Percentiles rank a stretch among this genome's conserved stretches.
Evolutionary conservation across 2,329 filamentous ascomycete species (phyloP).

Genomic region (Penicillium corylophilum): DNA sequence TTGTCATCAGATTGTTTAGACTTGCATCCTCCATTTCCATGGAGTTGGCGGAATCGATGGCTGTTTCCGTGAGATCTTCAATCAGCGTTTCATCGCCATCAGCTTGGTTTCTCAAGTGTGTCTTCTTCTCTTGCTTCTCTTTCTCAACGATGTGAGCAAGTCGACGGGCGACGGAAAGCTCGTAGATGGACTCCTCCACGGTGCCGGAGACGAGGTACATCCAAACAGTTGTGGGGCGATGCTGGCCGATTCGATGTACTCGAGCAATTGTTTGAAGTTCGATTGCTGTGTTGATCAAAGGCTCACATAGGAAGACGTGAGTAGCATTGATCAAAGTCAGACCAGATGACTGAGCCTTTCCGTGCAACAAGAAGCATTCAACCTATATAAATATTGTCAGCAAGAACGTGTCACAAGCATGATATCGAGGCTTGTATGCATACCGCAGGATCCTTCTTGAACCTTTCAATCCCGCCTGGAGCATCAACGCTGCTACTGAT

Average conservation of each 20-base stretch:
- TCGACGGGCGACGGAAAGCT: conserved; percentile 75
- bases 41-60: conserved; percentile 80
- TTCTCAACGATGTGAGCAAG: conserved; percentile 69
- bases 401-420: not conserved
- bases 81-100: conserved; percentile 6
- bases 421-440: conserved; percentile 6
- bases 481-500: conserved; percentile 69
- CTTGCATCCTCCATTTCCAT: conserved; percentile 74
- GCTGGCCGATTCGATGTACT: conserved; percentile 91
- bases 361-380: conserved; percentile 87
- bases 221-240: conserved; percentile 86
- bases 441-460: conserved; percentile 68
- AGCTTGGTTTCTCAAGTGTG: not conserved
- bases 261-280: conserved; percentile 94
- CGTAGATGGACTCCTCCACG: conserved; percentile 88
- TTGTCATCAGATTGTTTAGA: conserved; percentile 68
- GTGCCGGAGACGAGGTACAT: conserved; percentile 90
- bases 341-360: conserved; percentile 82
- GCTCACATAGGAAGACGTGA: conserved; percentile 93
- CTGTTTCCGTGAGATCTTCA: conserved; percentile 52
- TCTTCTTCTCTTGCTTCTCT: conserved; percentile 33
- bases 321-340: conserved; percentile 90
- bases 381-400: conserved; percentile 40
- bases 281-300: conserved; percentile 86
- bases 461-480: conserved; percentile 67